phyloP scores from a whole-genome alignment of 2,329 filamentous ascomycete genomes.

The Ophiognomonia clavigignenti-juglandacearum region DNA sequence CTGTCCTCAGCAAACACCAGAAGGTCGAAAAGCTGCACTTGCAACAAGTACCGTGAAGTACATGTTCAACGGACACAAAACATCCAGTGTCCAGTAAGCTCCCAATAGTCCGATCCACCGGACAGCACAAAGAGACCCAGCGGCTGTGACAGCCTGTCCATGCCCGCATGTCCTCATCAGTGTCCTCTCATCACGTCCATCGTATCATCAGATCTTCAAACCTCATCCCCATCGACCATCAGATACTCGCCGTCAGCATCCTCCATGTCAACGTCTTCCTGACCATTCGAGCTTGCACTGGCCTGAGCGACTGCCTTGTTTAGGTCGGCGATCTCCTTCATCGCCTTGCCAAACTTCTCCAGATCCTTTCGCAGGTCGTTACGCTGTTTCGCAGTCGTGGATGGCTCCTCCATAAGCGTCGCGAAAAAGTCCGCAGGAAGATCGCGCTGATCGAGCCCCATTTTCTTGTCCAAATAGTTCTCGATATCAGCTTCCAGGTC shows the following conservation, averaged over 20 bases:
- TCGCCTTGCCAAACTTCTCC: slow-evolving; percentile 28
- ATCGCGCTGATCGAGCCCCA: slow-evolving; percentile 30
- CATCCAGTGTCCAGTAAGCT: too few relatives aligned
- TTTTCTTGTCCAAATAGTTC: slow-evolving; percentile 36
- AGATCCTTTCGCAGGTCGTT: slow-evolving; percentile 27
- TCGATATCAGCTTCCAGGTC: slow-evolving; percentile 35
- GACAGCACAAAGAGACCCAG: too few relatives aligned
- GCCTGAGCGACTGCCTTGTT: slow-evolving; percentile 20
- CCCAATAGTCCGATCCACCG: too few relatives aligned
- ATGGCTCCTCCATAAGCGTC: slow-evolving; percentile 33
- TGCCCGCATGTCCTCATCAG: not conserved
- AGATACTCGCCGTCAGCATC: slow-evolving; percentile 5
- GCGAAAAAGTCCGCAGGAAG: slow-evolving; percentile 23
- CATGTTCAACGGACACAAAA: too few relatives aligned
- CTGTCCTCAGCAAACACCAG: too few relatives aligned
- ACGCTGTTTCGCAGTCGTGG: slow-evolving; percentile 24
- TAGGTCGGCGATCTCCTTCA: slow-evolving; percentile 29
- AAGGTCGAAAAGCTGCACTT: too few relatives aligned
- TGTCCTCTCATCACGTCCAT: not conserved
- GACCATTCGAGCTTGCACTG: not conserved
- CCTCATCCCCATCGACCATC: not conserved
- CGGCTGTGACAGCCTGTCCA: too few relatives aligned
- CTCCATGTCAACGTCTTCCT: slow-evolving; percentile 6
- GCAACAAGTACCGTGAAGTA: too few relatives aligned
- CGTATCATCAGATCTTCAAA: not conserved